Percentiles rank a stretch among this genome's conserved stretches.
Evolutionary conservation across 257 asterid genomes (phyloP).

Genomic region (Scutellaria minor): DNA sequence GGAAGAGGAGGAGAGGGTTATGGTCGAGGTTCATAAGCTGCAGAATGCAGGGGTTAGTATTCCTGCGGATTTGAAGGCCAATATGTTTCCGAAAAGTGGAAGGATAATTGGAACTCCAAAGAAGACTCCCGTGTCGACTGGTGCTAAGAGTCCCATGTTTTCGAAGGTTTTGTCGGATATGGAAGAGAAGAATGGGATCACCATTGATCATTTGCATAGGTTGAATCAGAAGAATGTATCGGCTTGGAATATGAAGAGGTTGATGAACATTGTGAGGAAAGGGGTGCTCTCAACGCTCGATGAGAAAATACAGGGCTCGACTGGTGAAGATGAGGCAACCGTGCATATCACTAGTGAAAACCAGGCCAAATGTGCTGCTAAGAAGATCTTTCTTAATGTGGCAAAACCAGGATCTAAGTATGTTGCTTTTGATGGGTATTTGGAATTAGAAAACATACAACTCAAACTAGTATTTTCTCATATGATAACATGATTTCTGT

Average conservation of each 20-base stretch:
- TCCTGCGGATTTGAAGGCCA: conserved; percentile 72
- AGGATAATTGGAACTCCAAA: conserved; percentile 58
- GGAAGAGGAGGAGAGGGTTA: conserved; percentile 76
- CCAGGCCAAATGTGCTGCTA: conserved; percentile 83
- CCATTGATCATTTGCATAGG: conserved; percentile 76
- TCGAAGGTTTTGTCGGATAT: conserved; percentile 54
- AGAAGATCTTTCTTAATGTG: conserved; percentile 78
- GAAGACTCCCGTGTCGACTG: conserved; percentile 50
- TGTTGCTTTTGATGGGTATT: conserved; percentile 8
- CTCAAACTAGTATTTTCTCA: conserved; percentile 6
- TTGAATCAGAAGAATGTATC: conserved; percentile 80
- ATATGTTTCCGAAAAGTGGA: conserved; percentile 60
- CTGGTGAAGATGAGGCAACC: conserved; percentile 64
- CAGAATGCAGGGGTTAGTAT: conserved; percentile 78
- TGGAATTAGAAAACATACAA: not conserved
- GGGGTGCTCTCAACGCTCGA: conserved; percentile 78
- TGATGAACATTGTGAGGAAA: conserved; percentile 65
- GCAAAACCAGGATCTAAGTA: conserved; percentile 74
- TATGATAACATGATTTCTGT: conserved; percentile 24
- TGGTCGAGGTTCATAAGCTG: conserved; percentile 75
- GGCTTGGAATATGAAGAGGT: conserved; percentile 96
- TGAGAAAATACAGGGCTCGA: conserved; percentile 62
- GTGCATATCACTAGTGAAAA: conserved; percentile 73
- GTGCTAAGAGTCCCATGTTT: conserved; percentile 54
- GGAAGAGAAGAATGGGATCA: conserved; percentile 62